Conservation (phyloP, 345 rosid genomes). For the Nasturtium officinale region DNA sequence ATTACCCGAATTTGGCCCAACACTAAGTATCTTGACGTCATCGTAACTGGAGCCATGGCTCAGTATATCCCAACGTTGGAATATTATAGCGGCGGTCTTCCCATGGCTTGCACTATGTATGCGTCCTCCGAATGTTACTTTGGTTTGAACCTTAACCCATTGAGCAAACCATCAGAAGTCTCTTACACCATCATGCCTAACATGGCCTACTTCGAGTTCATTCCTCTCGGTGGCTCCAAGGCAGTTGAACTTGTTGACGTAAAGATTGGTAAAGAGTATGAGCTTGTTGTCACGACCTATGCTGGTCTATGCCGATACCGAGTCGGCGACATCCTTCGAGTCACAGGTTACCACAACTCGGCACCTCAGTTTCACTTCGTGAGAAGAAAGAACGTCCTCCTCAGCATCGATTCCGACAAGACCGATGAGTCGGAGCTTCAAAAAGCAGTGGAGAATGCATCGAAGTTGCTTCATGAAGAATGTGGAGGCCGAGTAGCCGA, state of each 20-base stretch:
- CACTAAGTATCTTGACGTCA: conserved; percentile 86
- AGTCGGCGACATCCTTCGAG: conserved; percentile 92
- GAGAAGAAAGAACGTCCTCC: conserved; percentile 79
- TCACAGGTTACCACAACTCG: conserved; percentile 85
- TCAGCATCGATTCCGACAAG: conserved; percentile 90
- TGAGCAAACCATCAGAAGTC: conserved; percentile 82
- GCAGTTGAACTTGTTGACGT: conserved; percentile 68
- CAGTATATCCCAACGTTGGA: conserved; percentile 95
- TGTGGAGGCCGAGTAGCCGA: conserved; percentile 75
- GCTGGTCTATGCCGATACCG: conserved; percentile 85
- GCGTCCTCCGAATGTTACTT: conserved; percentile 97
- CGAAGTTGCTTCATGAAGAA: conserved; percentile 44
- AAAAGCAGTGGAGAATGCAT: conserved; percentile 72
- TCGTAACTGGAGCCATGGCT: conserved; percentile 96
- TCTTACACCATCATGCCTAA: conserved; percentile 92
- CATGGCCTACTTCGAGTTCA: conserved; percentile 94
- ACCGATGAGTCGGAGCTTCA: conserved; percentile 94
- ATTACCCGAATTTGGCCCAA: conserved; percentile 86
- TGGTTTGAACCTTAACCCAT: conserved; percentile 85
- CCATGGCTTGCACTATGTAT: conserved; percentile 92
- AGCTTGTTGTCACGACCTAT: conserved; percentile 85
- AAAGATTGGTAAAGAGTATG: conserved; percentile 84
- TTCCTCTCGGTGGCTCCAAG: conserved; percentile 57
- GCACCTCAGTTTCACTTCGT: conserved; percentile 92
- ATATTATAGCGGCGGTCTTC: conserved; percentile 79